Base-by-base conservation (phyloP, 1,139 yeast species). In the Yamadazyma trypodendri region DNA sequence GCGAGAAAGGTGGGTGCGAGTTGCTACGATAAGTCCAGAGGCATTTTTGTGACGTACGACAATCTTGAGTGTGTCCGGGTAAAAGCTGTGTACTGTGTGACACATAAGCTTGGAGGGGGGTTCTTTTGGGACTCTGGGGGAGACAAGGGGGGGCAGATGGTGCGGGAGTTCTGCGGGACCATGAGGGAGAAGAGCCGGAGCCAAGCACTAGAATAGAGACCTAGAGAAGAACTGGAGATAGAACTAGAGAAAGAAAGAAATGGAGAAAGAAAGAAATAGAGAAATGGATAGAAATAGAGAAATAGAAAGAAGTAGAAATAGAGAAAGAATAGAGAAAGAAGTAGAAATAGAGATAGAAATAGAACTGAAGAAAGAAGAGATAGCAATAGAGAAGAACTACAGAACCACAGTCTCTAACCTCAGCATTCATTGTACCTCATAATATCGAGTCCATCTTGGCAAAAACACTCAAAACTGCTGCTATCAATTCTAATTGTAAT, bases 81-180 rank as follows among this genome's bases (percentile, higher is more conserved):
- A 20, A 92, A 92, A 55, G 90, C 89, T 0, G 53, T 63, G 22
- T 89, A 77, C 49, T 77, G 82, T 7, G 50, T 46, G 20, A 52
- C 60, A 32, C 62, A 66, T 6, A 52, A 63, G 0, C 63, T 88
- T 8, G 95, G 83, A 0, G 97, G 97, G 1, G 96, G 87, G 0
- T 81, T 92, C 80, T 89, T 88, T 83, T 92, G 97, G 97, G 96
- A 89, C 52, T 83, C 95, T 0, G 72, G 82, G 38, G 96, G 95
- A 0, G 96, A 88, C 52, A 40, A 20, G 18, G 44, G 53, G 31
- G 28, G 39, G 65, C 29, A 70, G 77, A 54, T 79, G 27, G 54
- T 80, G 5, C 39, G 44, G 14, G 61, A 52, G 20, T 78, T 74
- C 56, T 71, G 72, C 20, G 57, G 63, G 21, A 68, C 59, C 32